Evolutionary conservation across 2,329 filamentous ascomycete species (phyloP).

Genomic region (Metarhizium album): DNA sequence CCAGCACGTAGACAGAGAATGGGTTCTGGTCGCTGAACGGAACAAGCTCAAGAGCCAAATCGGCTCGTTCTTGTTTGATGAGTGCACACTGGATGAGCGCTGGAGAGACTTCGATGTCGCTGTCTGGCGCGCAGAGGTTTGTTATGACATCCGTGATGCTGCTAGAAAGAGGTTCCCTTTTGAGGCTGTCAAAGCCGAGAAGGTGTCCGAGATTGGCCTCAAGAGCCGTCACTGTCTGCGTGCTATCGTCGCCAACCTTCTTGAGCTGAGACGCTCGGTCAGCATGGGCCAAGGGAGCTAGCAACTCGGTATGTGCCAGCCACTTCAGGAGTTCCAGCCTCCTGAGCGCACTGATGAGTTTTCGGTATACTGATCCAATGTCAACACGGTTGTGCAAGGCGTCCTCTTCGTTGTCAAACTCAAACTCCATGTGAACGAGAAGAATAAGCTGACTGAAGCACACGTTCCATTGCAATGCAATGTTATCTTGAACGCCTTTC

Average conservation of each 20-base stretch:
- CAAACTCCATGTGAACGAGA: constrained; percentile 75
- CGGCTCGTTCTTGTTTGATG: constrained; percentile 46
- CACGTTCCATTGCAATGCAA: constrained; percentile 60
- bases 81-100: constrained; percentile 52
- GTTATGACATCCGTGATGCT: constrained; percentile 57
- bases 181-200: constrained; percentile 45
- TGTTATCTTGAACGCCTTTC: constrained; percentile 66
- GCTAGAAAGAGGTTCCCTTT: constrained; percentile 40
- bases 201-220: constrained; percentile 53
- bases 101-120: constrained; percentile 53
- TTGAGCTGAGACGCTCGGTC: constrained; percentile 23
- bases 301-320: constrained; percentile 51
- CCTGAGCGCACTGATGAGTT: constrained; percentile 59
- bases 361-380: constrained; percentile 58
- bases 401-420: constrained; percentile 63
- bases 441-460: constrained; percentile 76
- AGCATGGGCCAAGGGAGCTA: constrained; percentile 32
- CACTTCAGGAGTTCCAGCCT: constrained; percentile 65
- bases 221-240: constrained; percentile 43
- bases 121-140: constrained; percentile 53
- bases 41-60: constrained; percentile 46
- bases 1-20: constrained; percentile 74
- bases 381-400: constrained; percentile 49
- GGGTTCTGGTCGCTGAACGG: constrained; percentile 45
- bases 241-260: constrained; percentile 35